Evolutionary conservation across 73 alveolate species (phyloP), one percentile per base, ranked within the genome.

Genomic region (Diophrys sp.): DNA sequence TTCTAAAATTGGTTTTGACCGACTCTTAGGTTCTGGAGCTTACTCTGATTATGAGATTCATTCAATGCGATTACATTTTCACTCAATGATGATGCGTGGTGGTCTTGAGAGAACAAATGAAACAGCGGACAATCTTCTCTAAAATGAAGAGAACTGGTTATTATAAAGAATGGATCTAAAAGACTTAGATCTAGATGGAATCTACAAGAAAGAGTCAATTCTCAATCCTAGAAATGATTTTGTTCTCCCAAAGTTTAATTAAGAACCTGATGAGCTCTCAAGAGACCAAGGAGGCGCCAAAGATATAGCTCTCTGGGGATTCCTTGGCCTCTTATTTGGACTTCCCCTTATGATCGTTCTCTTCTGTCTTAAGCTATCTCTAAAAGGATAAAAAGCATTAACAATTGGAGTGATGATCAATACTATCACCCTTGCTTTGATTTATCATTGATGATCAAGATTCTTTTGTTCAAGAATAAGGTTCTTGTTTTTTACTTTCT

Each of bases 91-190:
- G 84, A 82, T 82, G 90, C 27, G 90, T 14, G 29, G 75, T 31
- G 90, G 90, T 25, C 34, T 82, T 31, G 90, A 82, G 34, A 82
- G 74, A 73, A 82, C 90, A 29, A 82, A 82, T 30, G 90, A 82
- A 57, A 82, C 90, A 1, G 71, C 79, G 23, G 90, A 82, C 72
- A 74, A 75, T 34, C 73, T 82, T 27, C 74, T 82, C 2, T 74
- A 82, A 32, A 82, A 82, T 66, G 90, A 82, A 82, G 90, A 82
- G 75, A 33, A 70, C 29, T 82, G 90, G 90, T 44, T 82, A 1
- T 72, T 72, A 73, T 30, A 56, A 34, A 32, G 66, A 28, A 28
- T 74, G 1, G 74, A 54, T 2, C 1, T 30, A 1, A 23, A 67
- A 23, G 68, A 56, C 67, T 29, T 75, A 1, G n/a, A n/a, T n/a